These are phyloP conservation scores for Talaromyces nanjingensis DNA, from an alignment of 495 filamentous ascomycete genomes.

Conservation along the genomic window DNA sequence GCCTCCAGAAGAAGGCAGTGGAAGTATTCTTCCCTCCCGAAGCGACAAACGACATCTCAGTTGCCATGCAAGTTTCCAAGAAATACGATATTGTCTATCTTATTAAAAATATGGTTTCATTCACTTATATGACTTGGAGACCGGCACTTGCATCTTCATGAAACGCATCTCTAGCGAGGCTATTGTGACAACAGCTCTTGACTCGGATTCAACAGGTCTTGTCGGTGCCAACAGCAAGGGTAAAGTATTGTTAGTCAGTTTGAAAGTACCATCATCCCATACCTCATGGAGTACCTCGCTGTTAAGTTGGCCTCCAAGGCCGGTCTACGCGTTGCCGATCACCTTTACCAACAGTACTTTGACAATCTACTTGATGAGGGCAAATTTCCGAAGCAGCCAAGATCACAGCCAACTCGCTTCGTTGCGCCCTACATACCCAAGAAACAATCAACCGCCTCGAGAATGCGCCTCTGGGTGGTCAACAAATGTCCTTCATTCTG, in stretches of 20 bases:
- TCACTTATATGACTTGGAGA: constrained; percentile 95
- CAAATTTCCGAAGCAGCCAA: constrained; percentile 83
- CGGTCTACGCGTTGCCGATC: constrained; percentile 88
- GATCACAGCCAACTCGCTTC: constrained; percentile 91
- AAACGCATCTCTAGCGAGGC: constrained; percentile 98
- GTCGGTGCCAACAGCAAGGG: constrained; percentile 96
- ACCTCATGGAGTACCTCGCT: constrained; percentile 89
- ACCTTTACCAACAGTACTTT: constrained; percentile 88
- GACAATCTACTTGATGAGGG: constrained; percentile 70
- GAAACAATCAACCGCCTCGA: constrained; percentile 95
- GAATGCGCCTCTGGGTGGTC: constrained; percentile 60
- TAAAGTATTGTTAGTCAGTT: constrained; percentile 85
- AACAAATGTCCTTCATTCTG: constrained; percentile 84
- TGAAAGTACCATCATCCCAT: constrained; percentile 82
- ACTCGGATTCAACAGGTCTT: constrained; percentile 77
- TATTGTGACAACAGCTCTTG: constrained; percentile 89
- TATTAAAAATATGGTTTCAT: constrained; percentile 99
- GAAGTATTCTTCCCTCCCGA: constrained; percentile 97
- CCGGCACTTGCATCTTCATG: constrained; percentile 96
- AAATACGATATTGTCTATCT: constrained; percentile 95
- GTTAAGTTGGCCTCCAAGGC: constrained; percentile 93
- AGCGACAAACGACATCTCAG: constrained; percentile 92
- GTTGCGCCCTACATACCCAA: constrained; percentile 86
- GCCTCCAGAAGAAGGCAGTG: constrained; percentile 88
- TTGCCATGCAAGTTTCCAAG: constrained; percentile 93